Percentiles rank a stretch among this genome's conserved stretches.
phyloP scores from a whole-genome alignment of 495 filamentous ascomycete species.

The Neurospora cerealis region DNA sequence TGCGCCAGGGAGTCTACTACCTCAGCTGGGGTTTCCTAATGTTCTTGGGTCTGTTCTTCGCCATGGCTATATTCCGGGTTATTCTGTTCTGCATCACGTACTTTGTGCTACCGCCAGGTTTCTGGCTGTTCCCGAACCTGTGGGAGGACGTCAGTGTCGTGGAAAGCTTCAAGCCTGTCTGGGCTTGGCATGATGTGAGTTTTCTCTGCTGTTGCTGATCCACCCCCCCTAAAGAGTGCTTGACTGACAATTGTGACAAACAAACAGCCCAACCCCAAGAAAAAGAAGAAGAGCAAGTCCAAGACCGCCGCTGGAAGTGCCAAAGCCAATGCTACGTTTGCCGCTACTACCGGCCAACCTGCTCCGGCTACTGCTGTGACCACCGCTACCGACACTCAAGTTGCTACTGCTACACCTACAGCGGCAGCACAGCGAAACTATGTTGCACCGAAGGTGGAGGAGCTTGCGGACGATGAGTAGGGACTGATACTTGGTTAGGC shows the following conservation, averaged over 20 bases:
- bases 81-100: slow-evolving; percentile 93
- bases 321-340: slow-evolving; percentile 32
- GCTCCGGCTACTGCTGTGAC: slow-evolving; percentile 49
- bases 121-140: slow-evolving; percentile 97
- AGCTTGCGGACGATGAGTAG: slow-evolving; percentile 50
- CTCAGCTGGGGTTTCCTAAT: slow-evolving; percentile 90
- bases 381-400: slow-evolving; percentile 42
- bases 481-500: neutral
- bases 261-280: slow-evolving; percentile 24
- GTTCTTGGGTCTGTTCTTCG: slow-evolving; percentile 89
- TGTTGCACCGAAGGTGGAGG: slow-evolving; percentile 54
- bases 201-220: slow-evolving; percentile 3
- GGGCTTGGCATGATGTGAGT: slow-evolving; percentile 97
- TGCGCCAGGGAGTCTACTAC: slow-evolving; percentile 95
- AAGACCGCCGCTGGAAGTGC: slow-evolving; percentile 30
- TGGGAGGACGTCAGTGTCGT: slow-evolving; percentile 99
- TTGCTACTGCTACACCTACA: slow-evolving; percentile 32
- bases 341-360: slow-evolving; percentile 40
- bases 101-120: slow-evolving; percentile 70
- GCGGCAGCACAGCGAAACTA: slow-evolving; percentile 26
- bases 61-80: slow-evolving; percentile 91
- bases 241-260: neutral
- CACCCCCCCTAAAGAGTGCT: neutral
- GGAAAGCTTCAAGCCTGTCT: slow-evolving; percentile 91
- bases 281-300: slow-evolving; percentile 57